Base-by-base conservation (phyloP, 2,329 filamentous ascomycete species). In the Nemania bipapillata region DNA sequence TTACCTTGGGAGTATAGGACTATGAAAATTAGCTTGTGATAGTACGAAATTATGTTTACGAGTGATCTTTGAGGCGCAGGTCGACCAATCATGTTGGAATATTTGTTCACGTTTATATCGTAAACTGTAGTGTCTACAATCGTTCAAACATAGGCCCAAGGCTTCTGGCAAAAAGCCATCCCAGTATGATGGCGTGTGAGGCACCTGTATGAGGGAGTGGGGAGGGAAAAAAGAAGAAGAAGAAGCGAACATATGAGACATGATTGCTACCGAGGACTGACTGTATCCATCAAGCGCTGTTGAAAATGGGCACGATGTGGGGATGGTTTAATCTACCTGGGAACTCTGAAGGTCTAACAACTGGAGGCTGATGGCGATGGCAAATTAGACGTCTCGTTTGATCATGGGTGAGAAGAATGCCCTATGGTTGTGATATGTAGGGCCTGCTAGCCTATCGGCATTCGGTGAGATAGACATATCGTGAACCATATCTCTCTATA, bases 201-300 rank as follows among this genome's bases (percentile, higher is more conserved):
- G 8, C 17, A 35, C 30, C 22, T 42, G 20, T 8, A 11, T 11
- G 15, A 28, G 8, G 55, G 20, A 49, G 26, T 2, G 20, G 42
- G 12, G 15, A 12, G 32, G 9, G 30, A 20, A 62, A 50, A 50
- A 52, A 35, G 8, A 22, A 62, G 40, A 50, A 50, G 45, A 35
- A 8, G 22, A 62, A 30, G 56, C 32, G 32, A 6, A 35, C 3
- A 58, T 24, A 53, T 53, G 35, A 63, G 53, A 63, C 45, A 52
- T 32, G 11, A 37, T 47, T 24, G 58, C 32, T 28, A 20, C 40
- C 3, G 12, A 56, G 26, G 45, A 28, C 28, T 57, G 22, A 30
- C 6, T 49, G n/a, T 26, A 59, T 40, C n/a, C 49, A 22, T 45
- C 4, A 49, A 35, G 28, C 47, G n/a, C 54, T 12, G 15, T 56